Conservation (phyloP, 352 stramenopile species). For the Pythium dissotocum region DNA sequence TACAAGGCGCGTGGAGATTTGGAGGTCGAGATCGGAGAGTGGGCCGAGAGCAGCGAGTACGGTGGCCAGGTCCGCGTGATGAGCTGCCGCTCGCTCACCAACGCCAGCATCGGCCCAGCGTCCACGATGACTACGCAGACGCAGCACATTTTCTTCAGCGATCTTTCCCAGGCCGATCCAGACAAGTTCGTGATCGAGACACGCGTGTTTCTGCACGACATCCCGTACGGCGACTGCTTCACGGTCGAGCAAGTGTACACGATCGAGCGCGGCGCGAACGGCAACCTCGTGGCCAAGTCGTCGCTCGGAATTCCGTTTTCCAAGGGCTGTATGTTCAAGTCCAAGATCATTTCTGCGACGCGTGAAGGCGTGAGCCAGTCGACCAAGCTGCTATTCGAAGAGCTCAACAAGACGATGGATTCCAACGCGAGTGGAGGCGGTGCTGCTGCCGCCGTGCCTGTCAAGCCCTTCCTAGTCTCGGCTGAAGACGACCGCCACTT, state of each 20-base stretch:
- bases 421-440: neutral
- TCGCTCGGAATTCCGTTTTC: constrained; percentile 85
- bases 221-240: constrained; percentile 87
- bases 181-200: constrained; percentile 64
- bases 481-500: constrained; percentile 66
- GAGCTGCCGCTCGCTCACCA: constrained; percentile 72
- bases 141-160: constrained; percentile 58
- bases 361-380: constrained; percentile 57
- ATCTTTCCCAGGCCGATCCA: constrained; percentile 34
- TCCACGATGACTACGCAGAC: constrained; percentile 84
- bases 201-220: constrained; percentile 76
- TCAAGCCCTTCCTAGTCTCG: constrained; percentile 69
- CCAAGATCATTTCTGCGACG: constrained; percentile 86
- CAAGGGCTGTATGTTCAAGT: constrained; percentile 90
- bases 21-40: constrained; percentile 71
- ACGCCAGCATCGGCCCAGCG: constrained; percentile 79
- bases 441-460: constrained; percentile 16
- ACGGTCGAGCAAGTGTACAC: constrained; percentile 70
- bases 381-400: constrained; percentile 56
- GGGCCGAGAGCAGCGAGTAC: constrained; percentile 62
- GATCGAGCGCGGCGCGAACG: constrained; percentile 47
- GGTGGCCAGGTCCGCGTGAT: constrained; percentile 66
- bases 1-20: constrained; percentile 75
- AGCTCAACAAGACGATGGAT: constrained; percentile 57
- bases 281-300: constrained; percentile 52